Conservation (phyloP, 192 early-diverging fungal species). For the Pecoramyces ruminantium region DNA sequence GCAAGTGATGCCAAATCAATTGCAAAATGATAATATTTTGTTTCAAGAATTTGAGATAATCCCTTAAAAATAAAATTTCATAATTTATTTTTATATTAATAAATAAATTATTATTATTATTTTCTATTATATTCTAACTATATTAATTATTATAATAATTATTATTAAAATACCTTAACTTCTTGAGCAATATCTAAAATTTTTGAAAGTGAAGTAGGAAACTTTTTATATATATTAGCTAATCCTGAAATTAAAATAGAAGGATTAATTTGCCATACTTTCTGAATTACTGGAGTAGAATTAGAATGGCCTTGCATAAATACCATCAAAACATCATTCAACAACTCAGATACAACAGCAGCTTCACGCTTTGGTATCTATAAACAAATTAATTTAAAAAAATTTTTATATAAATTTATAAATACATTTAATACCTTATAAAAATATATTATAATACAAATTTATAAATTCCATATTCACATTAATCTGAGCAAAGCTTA, state of each 20-base stretch:
- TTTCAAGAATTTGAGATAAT: slow-evolving; percentile 44
- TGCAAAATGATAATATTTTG: slow-evolving; percentile 45
- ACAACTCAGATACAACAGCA: slow-evolving; percentile 31
- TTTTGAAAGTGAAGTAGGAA: slow-evolving; percentile 32
- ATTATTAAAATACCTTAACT: slow-evolving; percentile 43
- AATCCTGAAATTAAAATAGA: slow-evolving; percentile 39
- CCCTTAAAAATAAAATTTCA: slow-evolving; percentile 26
- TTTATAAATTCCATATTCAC: slow-evolving; percentile 10
- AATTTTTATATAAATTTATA: too few species aligned
- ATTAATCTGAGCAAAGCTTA: slow-evolving; percentile 50
- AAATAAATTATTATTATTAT: too few species aligned
- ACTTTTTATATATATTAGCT: slow-evolving; percentile 53
- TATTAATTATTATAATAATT: too few species aligned
- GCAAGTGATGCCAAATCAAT: slow-evolving; percentile 70
- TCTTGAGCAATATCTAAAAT: slow-evolving; percentile 68
- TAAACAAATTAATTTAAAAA: slow-evolving; percentile 1
- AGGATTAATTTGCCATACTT: slow-evolving; percentile 50
- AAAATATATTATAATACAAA: neutral
- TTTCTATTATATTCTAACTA: too few species aligned
- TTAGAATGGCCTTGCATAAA: slow-evolving; percentile 48
- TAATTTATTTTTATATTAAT: neutral
- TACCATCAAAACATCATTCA: slow-evolving; percentile 33
- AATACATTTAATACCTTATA: too few species aligned
- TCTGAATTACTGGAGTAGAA: slow-evolving; percentile 42
- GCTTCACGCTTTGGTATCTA: slow-evolving; percentile 23